A percentile compares a stretch with the other conserved stretches of the same genome.
These are phyloP conservation scores for Rosa lucieae DNA, from an alignment of 306 rosid genomes.

Conservation along the genomic window DNA sequence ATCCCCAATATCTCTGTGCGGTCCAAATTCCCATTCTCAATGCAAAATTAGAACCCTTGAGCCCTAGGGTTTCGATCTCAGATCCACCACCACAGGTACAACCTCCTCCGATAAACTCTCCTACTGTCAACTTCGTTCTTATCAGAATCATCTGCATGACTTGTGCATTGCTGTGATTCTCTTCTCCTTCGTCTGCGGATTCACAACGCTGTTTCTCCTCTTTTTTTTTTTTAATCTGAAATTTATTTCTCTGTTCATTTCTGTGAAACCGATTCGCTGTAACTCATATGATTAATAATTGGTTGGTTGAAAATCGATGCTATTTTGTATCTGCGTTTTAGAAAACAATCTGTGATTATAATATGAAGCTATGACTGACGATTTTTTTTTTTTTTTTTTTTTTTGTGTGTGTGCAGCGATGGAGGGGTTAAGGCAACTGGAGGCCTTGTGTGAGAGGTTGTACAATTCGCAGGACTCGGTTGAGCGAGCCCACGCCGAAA, in stretches of 20 bases:
- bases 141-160: neutral
- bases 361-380: neutral
- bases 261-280: neutral
- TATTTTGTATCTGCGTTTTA: neutral
- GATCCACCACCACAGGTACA: slow-evolving; percentile 7
- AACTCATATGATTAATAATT: neutral
- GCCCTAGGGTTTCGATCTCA: slow-evolving; percentile 21
- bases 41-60: neutral
- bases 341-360: neutral
- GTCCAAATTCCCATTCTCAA: slow-evolving; percentile 4
- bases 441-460: slow-evolving; percentile 62
- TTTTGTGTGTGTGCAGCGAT: slow-evolving; percentile 18
- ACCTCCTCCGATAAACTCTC: neutral
- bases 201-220: neutral
- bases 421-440: slow-evolving; percentile 60
- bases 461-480: slow-evolving; percentile 65
- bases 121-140: neutral
- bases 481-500: slow-evolving; percentile 61
- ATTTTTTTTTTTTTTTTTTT: neutral
- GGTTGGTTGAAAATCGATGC: neutral
- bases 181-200: neutral
- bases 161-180: neutral
- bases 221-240: neutral
- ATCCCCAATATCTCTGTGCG: slow-evolving; percentile 6
- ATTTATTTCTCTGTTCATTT: neutral